Evolutionary conservation across 768 basidiomycete genomes (phyloP).

Genomic region (Leccinum truebloodii): DNA sequence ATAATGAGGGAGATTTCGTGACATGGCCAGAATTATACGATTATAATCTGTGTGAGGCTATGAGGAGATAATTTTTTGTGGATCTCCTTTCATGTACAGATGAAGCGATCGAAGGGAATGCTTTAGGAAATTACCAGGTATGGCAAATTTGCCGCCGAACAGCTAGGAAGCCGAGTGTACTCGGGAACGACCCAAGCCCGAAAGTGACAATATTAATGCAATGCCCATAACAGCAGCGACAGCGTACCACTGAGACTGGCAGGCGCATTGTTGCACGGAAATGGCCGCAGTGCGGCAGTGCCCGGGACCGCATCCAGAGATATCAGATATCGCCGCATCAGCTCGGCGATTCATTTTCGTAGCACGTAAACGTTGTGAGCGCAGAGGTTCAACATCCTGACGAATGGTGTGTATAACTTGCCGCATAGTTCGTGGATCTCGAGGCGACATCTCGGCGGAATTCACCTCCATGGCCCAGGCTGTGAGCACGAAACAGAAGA

Average conservation of each 20-base stretch:
- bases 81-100: not conserved
- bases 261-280: slow-evolving; percentile 12
- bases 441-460: not conserved
- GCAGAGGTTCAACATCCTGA: not conserved
- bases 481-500: not conserved
- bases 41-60: not conserved
- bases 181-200: not conserved
- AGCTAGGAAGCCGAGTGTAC: not conserved
- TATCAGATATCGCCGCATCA: not conserved
- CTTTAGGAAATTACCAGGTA: slow-evolving; percentile 1
- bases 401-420: not conserved
- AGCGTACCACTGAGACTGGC: not conserved
- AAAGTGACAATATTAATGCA: not conserved
- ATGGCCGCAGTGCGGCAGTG: too few species aligned
- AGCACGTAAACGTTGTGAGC: not conserved
- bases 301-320: too few species aligned
- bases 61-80: slow-evolving; percentile 1
- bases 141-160: slow-evolving; percentile 15
- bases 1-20: not conserved
- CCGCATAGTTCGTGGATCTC: not conserved
- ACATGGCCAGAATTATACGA: not conserved
- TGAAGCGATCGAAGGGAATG: not conserved
- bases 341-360: not conserved
- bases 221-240: slow-evolving; percentile 1
- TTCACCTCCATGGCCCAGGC: not conserved